Percentiles rank a stretch among this genome's conserved stretches.
Evolutionary conservation across 129 eudicot species (phyloP).

Genomic region (Arctium minus): DNA sequence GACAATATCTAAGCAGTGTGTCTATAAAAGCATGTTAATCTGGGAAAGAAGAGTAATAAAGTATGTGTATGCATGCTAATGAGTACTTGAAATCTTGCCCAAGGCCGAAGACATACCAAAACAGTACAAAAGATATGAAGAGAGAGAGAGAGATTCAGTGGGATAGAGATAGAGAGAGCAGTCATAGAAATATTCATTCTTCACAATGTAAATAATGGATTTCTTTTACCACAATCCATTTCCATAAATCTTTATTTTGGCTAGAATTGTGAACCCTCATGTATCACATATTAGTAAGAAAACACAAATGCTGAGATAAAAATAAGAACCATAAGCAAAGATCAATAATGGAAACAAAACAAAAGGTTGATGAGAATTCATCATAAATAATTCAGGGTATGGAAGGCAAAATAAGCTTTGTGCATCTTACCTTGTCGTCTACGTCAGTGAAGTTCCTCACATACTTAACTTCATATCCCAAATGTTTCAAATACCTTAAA

Average conservation of each 20-base stretch:
- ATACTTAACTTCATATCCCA: slow-evolving; percentile 78
- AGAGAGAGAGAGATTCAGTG: background rate
- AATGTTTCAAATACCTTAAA: slow-evolving; percentile 59
- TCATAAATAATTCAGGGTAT: background rate
- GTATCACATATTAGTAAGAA: background rate
- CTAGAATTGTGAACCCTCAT: background rate
- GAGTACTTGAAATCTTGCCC: background rate
- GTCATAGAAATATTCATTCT: background rate
- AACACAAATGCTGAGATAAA: background rate
- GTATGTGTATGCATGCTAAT: background rate
- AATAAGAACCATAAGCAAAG: background rate
- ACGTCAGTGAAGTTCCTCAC: slow-evolving; percentile 91
- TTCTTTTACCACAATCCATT: background rate
- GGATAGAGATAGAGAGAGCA: background rate
- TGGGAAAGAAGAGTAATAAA: background rate
- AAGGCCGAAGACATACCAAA: background rate
- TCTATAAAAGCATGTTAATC: background rate
- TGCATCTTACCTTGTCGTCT: slow-evolving; percentile 79
- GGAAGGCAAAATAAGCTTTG: background rate
- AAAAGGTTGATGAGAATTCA: background rate
- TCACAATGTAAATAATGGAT: background rate
- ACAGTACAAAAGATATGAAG: background rate
- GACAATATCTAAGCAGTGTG: slow-evolving; percentile 7
- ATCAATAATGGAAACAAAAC: background rate
- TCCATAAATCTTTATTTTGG: background rate